phyloP scores from a whole-genome alignment of 257 asterid genomes.

The Solanum arcanum region DNA sequence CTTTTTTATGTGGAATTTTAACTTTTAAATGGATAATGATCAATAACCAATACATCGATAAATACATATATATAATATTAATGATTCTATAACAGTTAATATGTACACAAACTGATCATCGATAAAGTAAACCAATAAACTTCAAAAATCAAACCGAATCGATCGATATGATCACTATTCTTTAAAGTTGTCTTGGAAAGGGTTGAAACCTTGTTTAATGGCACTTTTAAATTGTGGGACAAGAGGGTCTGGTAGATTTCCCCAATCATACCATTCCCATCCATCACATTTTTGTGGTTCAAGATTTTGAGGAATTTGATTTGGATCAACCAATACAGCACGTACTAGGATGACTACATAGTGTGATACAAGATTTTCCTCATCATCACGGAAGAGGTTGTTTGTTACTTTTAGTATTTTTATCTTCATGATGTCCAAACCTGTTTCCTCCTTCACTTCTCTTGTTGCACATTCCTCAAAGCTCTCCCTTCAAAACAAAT shows the following conservation, averaged over 20 bases:
- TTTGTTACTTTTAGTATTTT: constrained; percentile 33
- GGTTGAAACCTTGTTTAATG: constrained; percentile 20
- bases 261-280: constrained; percentile 59
- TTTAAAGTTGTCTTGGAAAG: constrained; percentile 4
- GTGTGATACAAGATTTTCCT: constrained; percentile 13
- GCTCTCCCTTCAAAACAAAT: constrained; percentile 28
- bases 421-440: constrained; percentile 19
- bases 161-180: not conserved
- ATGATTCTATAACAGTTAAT: too few relatives aligned
- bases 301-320: constrained; percentile 18
- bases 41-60: not conserved
- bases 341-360: constrained; percentile 38
- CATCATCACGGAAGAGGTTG: constrained; percentile 8
- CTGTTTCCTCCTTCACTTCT: constrained; percentile 59
- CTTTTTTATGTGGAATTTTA: not conserved
- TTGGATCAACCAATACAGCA: constrained; percentile 19
- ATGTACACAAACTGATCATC: not conserved
- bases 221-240: constrained; percentile 23
- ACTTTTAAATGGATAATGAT: not conserved
- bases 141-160: not conserved
- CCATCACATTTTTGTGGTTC: constrained; percentile 62
- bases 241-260: constrained; percentile 34
- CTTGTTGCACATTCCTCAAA: constrained; percentile 52
- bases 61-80: not conserved
- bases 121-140: not conserved